Conservation (phyloP, 805 yeast species). For the Pichia insulana region DNA sequence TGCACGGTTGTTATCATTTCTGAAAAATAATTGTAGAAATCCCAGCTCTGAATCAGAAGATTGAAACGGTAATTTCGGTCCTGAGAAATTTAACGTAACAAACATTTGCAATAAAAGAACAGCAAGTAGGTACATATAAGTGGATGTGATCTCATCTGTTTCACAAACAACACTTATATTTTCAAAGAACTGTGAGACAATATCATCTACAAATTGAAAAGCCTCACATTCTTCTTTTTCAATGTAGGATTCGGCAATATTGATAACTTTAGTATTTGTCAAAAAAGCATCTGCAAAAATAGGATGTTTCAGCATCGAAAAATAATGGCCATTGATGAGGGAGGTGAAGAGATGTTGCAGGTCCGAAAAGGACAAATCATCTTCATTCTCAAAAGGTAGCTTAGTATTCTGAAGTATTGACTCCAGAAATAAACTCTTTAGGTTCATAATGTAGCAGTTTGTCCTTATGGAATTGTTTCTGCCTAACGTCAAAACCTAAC, state of each 20-base stretch:
- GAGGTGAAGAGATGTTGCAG: background rate
- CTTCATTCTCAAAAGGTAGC: constrained; percentile 1
- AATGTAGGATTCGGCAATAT: constrained; percentile 4
- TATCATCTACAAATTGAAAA: background rate
- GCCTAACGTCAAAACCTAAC: too few relatives aligned
- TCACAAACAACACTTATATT: background rate
- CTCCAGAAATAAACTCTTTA: constrained; percentile 13
- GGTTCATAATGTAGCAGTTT: too few relatives aligned
- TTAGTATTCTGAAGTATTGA: constrained; percentile 15
- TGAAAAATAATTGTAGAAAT: constrained; percentile 15
- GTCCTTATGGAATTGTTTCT: too few relatives aligned
- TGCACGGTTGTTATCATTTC: constrained; percentile 14
- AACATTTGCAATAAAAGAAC: constrained; percentile 59
- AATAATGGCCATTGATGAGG: constrained; percentile 24
- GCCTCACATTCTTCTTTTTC: background rate
- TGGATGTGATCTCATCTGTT: background rate
- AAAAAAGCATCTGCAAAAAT: constrained; percentile 12
- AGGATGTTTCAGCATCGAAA: constrained; percentile 12
- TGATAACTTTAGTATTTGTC: constrained; percentile 6
- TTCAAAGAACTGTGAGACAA: background rate
- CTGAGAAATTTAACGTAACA: constrained; percentile 72
- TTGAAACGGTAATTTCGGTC: constrained; percentile 50
- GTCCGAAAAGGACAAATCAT: background rate
- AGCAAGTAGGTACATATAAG: constrained; percentile 32
- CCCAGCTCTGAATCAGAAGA: constrained; percentile 8